Evolutionary conservation across 2,329 filamentous ascomycete genomes (phyloP), one percentile per base, ranked within the genome.

Genomic region (Colletotrichum ledebouriae): DNA sequence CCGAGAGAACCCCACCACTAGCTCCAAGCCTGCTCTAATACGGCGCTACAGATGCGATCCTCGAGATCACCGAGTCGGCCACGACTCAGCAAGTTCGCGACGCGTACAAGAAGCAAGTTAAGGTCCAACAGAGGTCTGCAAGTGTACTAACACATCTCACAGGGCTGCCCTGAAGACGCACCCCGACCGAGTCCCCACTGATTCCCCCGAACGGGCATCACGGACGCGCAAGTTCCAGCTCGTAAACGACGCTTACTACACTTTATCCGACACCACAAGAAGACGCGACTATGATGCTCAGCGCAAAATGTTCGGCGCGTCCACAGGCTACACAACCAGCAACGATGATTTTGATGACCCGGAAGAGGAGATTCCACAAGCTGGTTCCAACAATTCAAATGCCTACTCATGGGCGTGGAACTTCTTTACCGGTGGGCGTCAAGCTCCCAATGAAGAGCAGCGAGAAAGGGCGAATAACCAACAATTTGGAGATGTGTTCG

Each of bases 161-260:
- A 94, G 92, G 77, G 92, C 93, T 74, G 95, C 95, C 5, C 85
- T 98, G 52, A 97, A 96, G 81, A 94, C 93, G 71, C 95, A 98
- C 78, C 95, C 95, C 2, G 96, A 99, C 78, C 92, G 96, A 68
- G 94, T 99, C 46, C 86, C 94, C 33, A 82, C 87, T 72, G 89
- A 94, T 80, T 95, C 94, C 5, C 93, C 94, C 42, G 94, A 98
- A 73, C 93, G 95, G 71, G 80, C 89, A 22, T 80, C 87, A 12
- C 92, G 94, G 75, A 99, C 96, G 6, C 92, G 92, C 76, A 91
- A 91, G 77, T 97, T 97, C 83, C 94, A 97, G 79, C 88, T 92
- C 72, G 92, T 97, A 75, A 97, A 97, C 82, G 94, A 97, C 76
- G 94, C 94, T 71, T 97, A 97, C 84, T 97, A 93, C 79, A 94